These are phyloP conservation scores for Thermothielavioides terrestris DNA, from an alignment of 495 filamentous ascomycete species.

Conservation along the genomic window DNA sequence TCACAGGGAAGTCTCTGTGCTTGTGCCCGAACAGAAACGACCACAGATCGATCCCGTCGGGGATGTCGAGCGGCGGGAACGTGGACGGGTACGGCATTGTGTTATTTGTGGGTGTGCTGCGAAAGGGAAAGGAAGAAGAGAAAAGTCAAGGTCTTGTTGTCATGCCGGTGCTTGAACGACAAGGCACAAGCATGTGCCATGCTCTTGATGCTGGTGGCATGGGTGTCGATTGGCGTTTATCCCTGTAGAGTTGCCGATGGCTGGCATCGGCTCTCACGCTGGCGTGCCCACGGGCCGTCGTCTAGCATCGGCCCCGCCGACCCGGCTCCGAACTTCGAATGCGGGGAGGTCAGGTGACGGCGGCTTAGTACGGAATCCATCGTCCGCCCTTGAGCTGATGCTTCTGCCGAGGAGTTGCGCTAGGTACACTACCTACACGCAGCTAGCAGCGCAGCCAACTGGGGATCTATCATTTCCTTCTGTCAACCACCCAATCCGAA, in stretches of 20 bases:
- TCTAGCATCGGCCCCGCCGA: conserved; percentile 11
- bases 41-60: conserved; percentile 58
- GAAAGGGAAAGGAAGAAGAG: too few relatives aligned
- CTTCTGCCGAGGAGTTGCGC: too few relatives aligned
- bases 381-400: too few relatives aligned
- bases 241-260: not conserved
- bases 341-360: conserved; percentile 2
- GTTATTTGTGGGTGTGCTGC: not conserved
- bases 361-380: too few relatives aligned
- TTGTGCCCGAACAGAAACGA: conserved; percentile 53
- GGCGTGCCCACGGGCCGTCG: not conserved
- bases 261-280: conserved; percentile 15
- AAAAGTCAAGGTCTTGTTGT: too few relatives aligned
- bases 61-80: conserved; percentile 52
- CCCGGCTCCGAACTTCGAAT: not conserved
- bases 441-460: too few relatives aligned
- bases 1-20: conserved; percentile 10
- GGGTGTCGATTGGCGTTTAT: not conserved
- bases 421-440: too few relatives aligned
- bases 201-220: not conserved
- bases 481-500: too few relatives aligned
- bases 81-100: conserved; percentile 49
- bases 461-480: too few relatives aligned
- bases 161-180: not conserved
- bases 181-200: not conserved